A percentile compares a stretch with the other conserved stretches of the same genome.
phyloP scores from a whole-genome alignment of 2,329 filamentous ascomycete species.

The Celoporthe dispersa region DNA sequence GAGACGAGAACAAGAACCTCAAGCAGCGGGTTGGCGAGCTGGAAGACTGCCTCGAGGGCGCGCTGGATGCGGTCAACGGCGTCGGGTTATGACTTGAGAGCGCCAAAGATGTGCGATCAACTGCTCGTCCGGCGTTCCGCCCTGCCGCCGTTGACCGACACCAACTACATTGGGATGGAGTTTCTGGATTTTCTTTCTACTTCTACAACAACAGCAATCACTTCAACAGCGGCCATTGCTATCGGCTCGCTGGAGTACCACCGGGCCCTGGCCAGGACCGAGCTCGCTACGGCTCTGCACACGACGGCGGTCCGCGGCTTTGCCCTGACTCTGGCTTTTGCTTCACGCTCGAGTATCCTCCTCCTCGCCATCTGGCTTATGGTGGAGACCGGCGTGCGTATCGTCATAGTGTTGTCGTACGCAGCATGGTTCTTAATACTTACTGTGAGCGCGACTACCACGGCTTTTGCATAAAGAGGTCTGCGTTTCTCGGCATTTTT shows the following conservation, averaged over 20 bases:
- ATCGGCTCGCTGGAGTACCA: constrained; percentile 8
- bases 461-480: constrained; percentile 5
- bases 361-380: constrained; percentile 1
- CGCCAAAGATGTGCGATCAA: constrained; percentile 17
- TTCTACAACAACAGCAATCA: constrained; percentile 11
- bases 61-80: constrained; percentile 63
- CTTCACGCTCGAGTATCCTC: constrained; percentile 14
- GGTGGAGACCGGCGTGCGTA: constrained; percentile 10
- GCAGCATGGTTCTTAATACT: constrained; percentile 12
- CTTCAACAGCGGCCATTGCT: not conserved
- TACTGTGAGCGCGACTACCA: not conserved
- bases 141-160: not conserved
- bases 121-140: constrained; percentile 17
- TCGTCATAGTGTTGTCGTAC: constrained; percentile 5
- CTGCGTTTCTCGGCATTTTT: not conserved
- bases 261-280: not conserved
- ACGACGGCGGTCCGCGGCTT: not conserved
- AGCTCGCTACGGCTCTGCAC: not conserved
- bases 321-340: constrained; percentile 9
- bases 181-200: constrained; percentile 23
- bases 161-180: constrained; percentile 21
- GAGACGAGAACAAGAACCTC: constrained; percentile 65
- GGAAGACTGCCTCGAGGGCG: constrained; percentile 64
- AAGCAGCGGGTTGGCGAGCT: constrained; percentile 63
- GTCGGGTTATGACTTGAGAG: constrained; percentile 46